A percentile compares a stretch with the other conserved stretches of the same genome.
Conservation (phyloP, 495 filamentous ascomycete genomes). For the Penicillium simplicissimum region DNA sequence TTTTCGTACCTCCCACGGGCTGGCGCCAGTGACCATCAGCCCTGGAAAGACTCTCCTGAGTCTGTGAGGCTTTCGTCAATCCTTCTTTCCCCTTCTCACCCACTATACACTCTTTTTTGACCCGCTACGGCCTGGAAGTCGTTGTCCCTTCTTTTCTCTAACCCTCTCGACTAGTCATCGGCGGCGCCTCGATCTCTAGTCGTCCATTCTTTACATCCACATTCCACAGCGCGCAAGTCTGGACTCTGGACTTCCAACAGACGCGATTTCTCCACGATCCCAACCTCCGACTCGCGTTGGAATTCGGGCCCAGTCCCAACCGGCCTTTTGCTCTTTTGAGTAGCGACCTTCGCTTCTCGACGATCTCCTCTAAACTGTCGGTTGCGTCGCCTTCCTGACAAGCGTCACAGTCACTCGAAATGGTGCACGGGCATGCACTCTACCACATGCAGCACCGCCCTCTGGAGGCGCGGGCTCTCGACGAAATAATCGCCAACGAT, state of each 20-base stretch:
- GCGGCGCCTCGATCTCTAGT: conserved; percentile 30
- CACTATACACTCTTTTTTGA: conserved; percentile 11
- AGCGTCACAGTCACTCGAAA: conserved; percentile 9
- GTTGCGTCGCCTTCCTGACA: neutral
- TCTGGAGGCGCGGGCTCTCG: conserved; percentile 21
- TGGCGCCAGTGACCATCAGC: neutral
- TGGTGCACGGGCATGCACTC: conserved; percentile 34
- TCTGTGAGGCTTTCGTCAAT: conserved; percentile 1
- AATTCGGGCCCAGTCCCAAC: conserved; percentile 17
- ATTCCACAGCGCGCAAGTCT: conserved; percentile 27
- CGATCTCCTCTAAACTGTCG: neutral
- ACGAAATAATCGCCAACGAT: conserved; percentile 4
- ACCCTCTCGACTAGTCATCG: conserved; percentile 22
- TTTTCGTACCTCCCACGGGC: neutral
- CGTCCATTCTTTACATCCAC: conserved; percentile 37
- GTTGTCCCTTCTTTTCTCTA: conserved; percentile 31
- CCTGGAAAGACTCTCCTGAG: neutral
- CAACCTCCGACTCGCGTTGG: conserved; percentile 23
- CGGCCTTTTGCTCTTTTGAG: conserved; percentile 15
- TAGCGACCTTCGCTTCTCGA: conserved; percentile 10
- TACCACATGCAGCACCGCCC: conserved; percentile 25
- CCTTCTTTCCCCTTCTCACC: conserved; percentile 3
- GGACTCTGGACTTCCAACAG: conserved; percentile 17
- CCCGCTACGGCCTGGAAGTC: conserved; percentile 32
- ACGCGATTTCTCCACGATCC: conserved; percentile 17